phyloP scores from a whole-genome alignment of 2,329 filamentous ascomycete species.

The Botrytis byssoidea region DNA sequence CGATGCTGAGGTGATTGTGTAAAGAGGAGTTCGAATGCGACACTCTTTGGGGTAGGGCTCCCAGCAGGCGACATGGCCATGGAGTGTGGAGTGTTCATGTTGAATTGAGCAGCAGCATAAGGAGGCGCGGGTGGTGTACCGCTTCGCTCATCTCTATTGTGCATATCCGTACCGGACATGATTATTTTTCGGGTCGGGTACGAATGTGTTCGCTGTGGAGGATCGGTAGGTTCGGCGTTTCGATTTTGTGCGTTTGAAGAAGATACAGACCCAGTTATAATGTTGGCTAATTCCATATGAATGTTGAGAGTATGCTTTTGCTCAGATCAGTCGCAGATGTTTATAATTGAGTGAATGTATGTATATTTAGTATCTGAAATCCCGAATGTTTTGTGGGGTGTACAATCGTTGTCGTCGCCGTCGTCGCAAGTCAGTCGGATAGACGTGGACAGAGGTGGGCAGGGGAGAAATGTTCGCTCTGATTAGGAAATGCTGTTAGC shows the following conservation, averaged over 20 bases:
- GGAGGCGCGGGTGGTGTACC: slow-evolving; percentile 34
- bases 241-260: slow-evolving; percentile 34
- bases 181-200: slow-evolving; percentile 36
- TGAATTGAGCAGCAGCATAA: slow-evolving; percentile 31
- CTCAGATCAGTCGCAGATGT: slow-evolving; percentile 24
- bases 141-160: slow-evolving; percentile 32
- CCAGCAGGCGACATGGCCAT: slow-evolving; percentile 37
- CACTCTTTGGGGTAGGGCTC: slow-evolving; percentile 60
- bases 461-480: slow-evolving; percentile 27
- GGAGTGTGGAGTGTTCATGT: slow-evolving; percentile 32
- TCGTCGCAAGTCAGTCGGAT: slow-evolving; percentile 34
- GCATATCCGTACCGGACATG: slow-evolving; percentile 31
- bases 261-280: slow-evolving; percentile 28
- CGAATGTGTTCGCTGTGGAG: slow-evolving; percentile 29
- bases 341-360: slow-evolving; percentile 14
- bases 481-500: slow-evolving; percentile 27
- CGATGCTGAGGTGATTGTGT: slow-evolving; percentile 65
- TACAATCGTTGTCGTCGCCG: slow-evolving; percentile 31
- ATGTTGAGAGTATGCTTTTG: slow-evolving; percentile 16
- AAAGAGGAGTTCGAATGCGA: slow-evolving; percentile 76
- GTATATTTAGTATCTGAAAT: slow-evolving; percentile 16
- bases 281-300: slow-evolving; percentile 32
- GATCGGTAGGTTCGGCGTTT: slow-evolving; percentile 28
- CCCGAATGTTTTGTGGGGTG: slow-evolving; percentile 23
- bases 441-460: slow-evolving; percentile 30